Evolutionary conservation across 176 grass and related monocot genomes (phyloP).

Genomic region (Hordeum marinum): DNA sequence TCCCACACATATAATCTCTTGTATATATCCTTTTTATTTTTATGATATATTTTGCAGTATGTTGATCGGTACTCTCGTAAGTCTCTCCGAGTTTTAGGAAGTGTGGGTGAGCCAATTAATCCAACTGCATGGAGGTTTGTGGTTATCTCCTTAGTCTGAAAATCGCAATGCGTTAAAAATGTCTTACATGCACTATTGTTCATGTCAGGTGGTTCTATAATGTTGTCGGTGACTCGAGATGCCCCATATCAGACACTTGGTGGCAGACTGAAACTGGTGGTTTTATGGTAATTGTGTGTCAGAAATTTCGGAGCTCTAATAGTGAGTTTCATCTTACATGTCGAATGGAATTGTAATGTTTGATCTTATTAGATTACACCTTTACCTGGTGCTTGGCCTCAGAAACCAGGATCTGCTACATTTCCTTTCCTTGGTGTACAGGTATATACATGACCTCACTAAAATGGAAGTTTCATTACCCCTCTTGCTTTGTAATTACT

Average conservation of each 20-base stretch:
- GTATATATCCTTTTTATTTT: constrained; percentile 11
- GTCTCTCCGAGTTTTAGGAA: constrained; percentile 95
- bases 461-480: not conserved
- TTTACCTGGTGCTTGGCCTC: constrained; percentile 90
- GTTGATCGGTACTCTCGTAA: constrained; percentile 80
- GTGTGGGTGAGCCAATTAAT: constrained; percentile 99
- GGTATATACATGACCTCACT: constrained; percentile 25
- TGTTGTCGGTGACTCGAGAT: constrained; percentile 74
- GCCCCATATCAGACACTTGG: constrained; percentile 98
- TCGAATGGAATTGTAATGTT: constrained; percentile 7
- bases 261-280: constrained; percentile 99
- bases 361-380: constrained; percentile 70
- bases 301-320: not conserved
- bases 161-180: constrained; percentile 6
- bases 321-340: not conserved
- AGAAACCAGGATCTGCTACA: constrained; percentile 95
- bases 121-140: constrained; percentile 93
- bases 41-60: constrained; percentile 54
- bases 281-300: constrained; percentile 65
- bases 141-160: constrained; percentile 8
- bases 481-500: not conserved
- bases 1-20: not conserved
- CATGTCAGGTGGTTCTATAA: constrained; percentile 84
- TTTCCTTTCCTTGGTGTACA: constrained; percentile 96
- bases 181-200: constrained; percentile 21